Evolutionary conservation across 2,329 filamentous ascomycete genomes (phyloP).

Genomic region (Ascochyta fabae): DNA sequence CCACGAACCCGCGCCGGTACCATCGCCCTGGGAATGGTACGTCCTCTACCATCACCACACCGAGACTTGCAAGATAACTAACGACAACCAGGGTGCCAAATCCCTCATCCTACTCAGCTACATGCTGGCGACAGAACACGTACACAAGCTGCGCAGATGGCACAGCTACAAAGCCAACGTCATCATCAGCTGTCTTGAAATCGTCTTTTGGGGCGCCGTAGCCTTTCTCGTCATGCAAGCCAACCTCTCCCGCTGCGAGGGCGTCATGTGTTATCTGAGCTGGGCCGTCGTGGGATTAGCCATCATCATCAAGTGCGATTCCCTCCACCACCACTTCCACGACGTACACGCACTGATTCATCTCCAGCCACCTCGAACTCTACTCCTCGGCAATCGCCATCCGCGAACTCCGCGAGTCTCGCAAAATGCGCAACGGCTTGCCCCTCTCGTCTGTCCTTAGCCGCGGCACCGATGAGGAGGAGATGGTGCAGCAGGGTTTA

Average conservation of each 20-base stretch:
- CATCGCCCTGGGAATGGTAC: slow-evolving; percentile 33
- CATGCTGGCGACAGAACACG: slow-evolving; percentile 50
- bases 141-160: slow-evolving; percentile 45
- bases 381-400: slow-evolving; percentile 18
- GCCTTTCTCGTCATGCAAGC: slow-evolving; percentile 36
- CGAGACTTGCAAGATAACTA: not conserved
- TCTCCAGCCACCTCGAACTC: slow-evolving; percentile 7
- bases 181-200: slow-evolving; percentile 52
- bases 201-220: slow-evolving; percentile 53
- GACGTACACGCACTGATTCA: not conserved
- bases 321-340: not conserved
- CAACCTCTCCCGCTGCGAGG: slow-evolving; percentile 24
- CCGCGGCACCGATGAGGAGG: slow-evolving; percentile 33
- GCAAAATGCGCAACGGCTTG: slow-evolving; percentile 18
- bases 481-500: slow-evolving; percentile 1
- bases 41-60: not conserved
- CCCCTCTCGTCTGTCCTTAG: slow-evolving; percentile 32
- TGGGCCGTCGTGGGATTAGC: slow-evolving; percentile 30
- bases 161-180: slow-evolving; percentile 51
- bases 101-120: slow-evolving; percentile 52
- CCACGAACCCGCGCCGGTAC: slow-evolving; percentile 28
- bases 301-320: slow-evolving; percentile 21
- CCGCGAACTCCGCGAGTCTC: slow-evolving; percentile 17
- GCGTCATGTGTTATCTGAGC: slow-evolving; percentile 25
- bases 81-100: slow-evolving; percentile 44